A percentile compares a stretch with the other conserved stretches of the same genome.
Evolutionary conservation across 2,329 filamentous ascomycete genomes (phyloP).

Genomic region (Exophiala sp.): DNA sequence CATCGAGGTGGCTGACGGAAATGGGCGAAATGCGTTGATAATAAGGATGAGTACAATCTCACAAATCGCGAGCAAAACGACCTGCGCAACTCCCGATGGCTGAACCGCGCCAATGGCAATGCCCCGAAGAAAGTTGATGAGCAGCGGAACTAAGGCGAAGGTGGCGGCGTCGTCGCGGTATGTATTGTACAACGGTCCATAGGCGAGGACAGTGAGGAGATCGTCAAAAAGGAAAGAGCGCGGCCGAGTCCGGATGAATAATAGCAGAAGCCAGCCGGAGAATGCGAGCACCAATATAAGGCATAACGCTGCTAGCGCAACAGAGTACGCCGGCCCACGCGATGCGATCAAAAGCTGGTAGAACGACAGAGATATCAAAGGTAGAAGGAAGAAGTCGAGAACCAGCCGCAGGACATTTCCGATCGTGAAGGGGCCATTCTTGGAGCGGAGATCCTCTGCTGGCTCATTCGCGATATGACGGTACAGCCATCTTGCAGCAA

Average conservation of each 20-base stretch:
- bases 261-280: slow-evolving; percentile 68
- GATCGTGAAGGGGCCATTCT: slow-evolving; percentile 81
- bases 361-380: slow-evolving; percentile 76
- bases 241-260: slow-evolving; percentile 75
- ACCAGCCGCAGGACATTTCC: slow-evolving; percentile 77
- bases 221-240: slow-evolving; percentile 89
- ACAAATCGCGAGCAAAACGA: slow-evolving; percentile 86
- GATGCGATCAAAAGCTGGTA: slow-evolving; percentile 80
- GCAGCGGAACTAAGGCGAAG: slow-evolving; percentile 79
- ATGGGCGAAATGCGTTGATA: slow-evolving; percentile 82
- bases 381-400: slow-evolving; percentile 87
- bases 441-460: slow-evolving; percentile 81
- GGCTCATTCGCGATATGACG: slow-evolving; percentile 64
- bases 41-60: slow-evolving; percentile 87
- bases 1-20: slow-evolving; percentile 89
- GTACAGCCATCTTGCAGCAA: slow-evolving; percentile 68
- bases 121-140: slow-evolving; percentile 78
- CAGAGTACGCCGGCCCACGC: slow-evolving; percentile 62
- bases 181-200: slow-evolving; percentile 93
- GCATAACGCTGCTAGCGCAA: slow-evolving; percentile 68
- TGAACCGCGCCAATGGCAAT: slow-evolving; percentile 90
- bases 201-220: slow-evolving; percentile 77
- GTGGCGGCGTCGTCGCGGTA: slow-evolving; percentile 89
- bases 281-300: slow-evolving; percentile 67
- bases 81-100: slow-evolving; percentile 83